phyloP scores from a whole-genome alignment of 495 filamentous ascomycete genomes.

The Daldinia concentrica region DNA sequence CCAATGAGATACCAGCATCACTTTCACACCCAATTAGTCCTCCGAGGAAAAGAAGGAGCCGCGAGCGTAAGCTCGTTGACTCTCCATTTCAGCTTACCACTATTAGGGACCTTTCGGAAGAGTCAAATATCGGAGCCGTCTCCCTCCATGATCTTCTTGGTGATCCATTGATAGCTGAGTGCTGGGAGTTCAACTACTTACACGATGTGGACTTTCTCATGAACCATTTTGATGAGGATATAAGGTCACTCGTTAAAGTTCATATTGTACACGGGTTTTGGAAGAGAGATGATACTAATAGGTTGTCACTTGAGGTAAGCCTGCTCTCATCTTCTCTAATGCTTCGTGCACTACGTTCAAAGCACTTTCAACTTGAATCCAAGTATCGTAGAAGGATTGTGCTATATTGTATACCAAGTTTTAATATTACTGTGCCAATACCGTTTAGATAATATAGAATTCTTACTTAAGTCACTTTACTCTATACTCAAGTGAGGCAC shows the following conservation, averaged over 20 bases:
- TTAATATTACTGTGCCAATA: not conserved
- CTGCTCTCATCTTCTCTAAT: not conserved
- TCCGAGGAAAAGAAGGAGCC: constrained; percentile 45
- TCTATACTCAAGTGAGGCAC: not conserved
- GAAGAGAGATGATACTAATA: constrained; percentile 74
- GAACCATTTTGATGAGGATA: constrained; percentile 73
- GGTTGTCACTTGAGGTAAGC: constrained; percentile 68
- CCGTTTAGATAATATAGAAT: not conserved
- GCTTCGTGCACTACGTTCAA: not conserved
- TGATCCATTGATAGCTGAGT: constrained; percentile 82
- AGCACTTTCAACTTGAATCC: not conserved
- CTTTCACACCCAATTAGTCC: constrained; percentile 55
- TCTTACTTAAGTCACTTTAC: not conserved
- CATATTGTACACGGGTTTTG: constrained; percentile 89
- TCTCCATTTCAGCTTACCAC: constrained; percentile 82
- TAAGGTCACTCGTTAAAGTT: constrained; percentile 68
- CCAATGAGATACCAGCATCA: constrained; percentile 32
- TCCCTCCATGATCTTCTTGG: constrained; percentile 76
- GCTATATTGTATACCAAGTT: not conserved
- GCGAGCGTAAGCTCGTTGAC: constrained; percentile 34
- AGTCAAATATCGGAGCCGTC: constrained; percentile 73
- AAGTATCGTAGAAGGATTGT: not conserved
- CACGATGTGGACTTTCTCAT: constrained; percentile 80
- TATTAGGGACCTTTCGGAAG: constrained; percentile 69
- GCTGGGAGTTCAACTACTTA: constrained; percentile 91